phyloP scores from a whole-genome alignment of 805 yeast species.

The Wickerhamomyces alni region DNA sequence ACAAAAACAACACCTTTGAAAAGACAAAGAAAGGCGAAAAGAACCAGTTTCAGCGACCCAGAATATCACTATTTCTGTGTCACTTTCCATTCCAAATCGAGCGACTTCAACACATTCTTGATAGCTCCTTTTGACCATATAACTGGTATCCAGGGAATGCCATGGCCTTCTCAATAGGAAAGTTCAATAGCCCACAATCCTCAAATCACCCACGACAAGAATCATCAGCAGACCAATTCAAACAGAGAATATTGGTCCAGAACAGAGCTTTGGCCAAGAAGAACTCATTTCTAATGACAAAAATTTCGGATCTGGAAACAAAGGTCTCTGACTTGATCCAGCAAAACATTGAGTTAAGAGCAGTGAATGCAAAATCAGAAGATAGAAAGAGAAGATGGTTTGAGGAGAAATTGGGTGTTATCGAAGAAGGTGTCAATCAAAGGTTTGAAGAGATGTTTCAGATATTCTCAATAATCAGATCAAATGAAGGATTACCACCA shows the following conservation, averaged over 20 bases:
- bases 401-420: constrained; percentile 29
- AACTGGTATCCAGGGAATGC: constrained; percentile 3
- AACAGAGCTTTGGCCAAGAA: constrained; percentile 56
- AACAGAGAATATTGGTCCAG: constrained; percentile 24
- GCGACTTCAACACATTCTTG: no score
- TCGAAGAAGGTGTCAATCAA: constrained; percentile 36
- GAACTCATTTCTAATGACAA: constrained; percentile 46
- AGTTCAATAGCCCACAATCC: constrained; percentile 13
- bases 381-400: constrained; percentile 27
- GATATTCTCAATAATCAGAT: constrained; percentile 35
- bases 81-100: no score
- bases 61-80: no score
- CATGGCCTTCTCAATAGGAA: constrained; percentile 21
- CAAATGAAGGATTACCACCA: constrained; percentile 31
- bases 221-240: constrained; percentile 12
- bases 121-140: background rate
- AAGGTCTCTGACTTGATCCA: constrained; percentile 42
- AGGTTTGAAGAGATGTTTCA: constrained; percentile 41
- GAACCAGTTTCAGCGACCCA: no score
- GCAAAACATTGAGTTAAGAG: constrained; percentile 41
- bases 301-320: constrained; percentile 46
- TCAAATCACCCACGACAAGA: constrained; percentile 4
- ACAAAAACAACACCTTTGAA: background rate
- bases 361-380: constrained; percentile 27
- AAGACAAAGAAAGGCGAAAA: no score